phyloP scores from a whole-genome alignment of 2,329 filamentous ascomycete genomes.

The Hymenoscyphus fructigenus region DNA sequence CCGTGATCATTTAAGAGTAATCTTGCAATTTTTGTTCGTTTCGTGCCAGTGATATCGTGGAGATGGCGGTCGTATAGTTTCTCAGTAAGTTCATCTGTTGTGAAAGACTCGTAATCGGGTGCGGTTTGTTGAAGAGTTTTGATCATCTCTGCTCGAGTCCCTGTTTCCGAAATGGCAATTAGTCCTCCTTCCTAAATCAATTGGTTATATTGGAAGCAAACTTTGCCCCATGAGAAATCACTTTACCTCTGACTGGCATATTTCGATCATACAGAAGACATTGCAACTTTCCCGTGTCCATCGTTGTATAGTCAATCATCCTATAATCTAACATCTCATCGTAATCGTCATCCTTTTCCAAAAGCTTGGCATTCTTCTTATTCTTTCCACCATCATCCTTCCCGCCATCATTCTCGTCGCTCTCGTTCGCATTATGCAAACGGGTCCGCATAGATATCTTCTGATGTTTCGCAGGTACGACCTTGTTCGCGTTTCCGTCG shows the following conservation, averaged over 20 bases:
- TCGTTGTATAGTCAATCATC: not conserved
- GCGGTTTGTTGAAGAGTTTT: not conserved
- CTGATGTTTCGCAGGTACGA: slow-evolving; percentile 11
- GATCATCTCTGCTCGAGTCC: not conserved
- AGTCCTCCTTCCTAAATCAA: too few relatives aligned
- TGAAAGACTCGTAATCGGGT: not conserved
- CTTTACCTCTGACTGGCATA: not conserved
- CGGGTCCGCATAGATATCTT: not conserved
- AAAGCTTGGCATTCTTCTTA: not conserved
- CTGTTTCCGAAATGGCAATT: too few relatives aligned
- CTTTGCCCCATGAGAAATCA: too few relatives aligned
- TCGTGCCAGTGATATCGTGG: not conserved
- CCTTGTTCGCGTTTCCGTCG: slow-evolving; percentile 15
- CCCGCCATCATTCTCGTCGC: not conserved
- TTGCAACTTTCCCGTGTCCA: not conserved
- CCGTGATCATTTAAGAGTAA: not conserved
- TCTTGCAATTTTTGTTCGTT: not conserved
- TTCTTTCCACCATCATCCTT: not conserved
- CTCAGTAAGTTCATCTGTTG: not conserved
- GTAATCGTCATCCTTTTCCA: not conserved
- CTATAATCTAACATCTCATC: not conserved
- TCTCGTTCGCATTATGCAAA: not conserved
- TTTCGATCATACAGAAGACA: not conserved
- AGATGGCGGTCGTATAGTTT: not conserved
- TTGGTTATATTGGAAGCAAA: too few relatives aligned